Evolutionary conservation across 176 grass and related monocot genomes (phyloP).

Genomic region (Lolium multiflorum): DNA sequence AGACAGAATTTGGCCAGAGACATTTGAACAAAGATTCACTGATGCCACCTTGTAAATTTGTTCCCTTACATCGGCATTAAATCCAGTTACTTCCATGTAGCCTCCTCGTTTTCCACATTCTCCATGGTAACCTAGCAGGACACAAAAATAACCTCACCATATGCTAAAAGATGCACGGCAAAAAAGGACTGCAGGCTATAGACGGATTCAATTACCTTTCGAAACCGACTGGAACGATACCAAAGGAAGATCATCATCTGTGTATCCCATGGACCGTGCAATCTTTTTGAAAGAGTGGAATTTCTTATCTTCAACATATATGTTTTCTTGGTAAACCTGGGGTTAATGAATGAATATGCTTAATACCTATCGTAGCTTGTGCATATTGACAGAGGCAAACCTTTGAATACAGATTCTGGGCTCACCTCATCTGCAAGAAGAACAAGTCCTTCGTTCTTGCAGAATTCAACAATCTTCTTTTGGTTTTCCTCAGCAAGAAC

Average conservation of each 20-base stretch:
- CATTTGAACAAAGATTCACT: slow-evolving; percentile 93
- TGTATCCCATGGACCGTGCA: slow-evolving; percentile 81
- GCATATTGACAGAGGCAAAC: slow-evolving; percentile 27
- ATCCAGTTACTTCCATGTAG: slow-evolving; percentile 98
- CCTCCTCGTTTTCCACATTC: slow-evolving; percentile 99
- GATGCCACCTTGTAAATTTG: slow-evolving; percentile 99
- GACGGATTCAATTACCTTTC: slow-evolving; percentile 63
- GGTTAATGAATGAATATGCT: slow-evolving; percentile 21
- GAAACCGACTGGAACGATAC: slow-evolving; percentile 95
- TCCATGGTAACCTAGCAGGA: slow-evolving; percentile 77
- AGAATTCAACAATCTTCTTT: slow-evolving; percentile 88
- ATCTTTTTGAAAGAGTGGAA: slow-evolving; percentile 98
- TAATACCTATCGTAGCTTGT: slow-evolving; percentile 15
- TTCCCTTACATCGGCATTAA: slow-evolving; percentile 88
- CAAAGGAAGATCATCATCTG: slow-evolving; percentile 77
- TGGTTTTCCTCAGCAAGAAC: slow-evolving; percentile 93
- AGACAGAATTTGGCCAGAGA: slow-evolving; percentile 91
- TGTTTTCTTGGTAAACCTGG: slow-evolving; percentile 98
- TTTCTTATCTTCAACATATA: slow-evolving; percentile 87
- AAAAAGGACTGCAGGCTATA: background rate
- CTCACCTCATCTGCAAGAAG: slow-evolving; percentile 88
- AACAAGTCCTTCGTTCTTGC: slow-evolving; percentile 95
- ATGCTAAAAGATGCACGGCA: slow-evolving; percentile 4
- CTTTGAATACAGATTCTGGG: slow-evolving; percentile 21
- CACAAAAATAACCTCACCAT: slow-evolving; percentile 21